Evolutionary conservation across 148 eudicot species (phyloP), one percentile per base, ranked within the genome.

Genomic region (Rhododendron molle): DNA sequence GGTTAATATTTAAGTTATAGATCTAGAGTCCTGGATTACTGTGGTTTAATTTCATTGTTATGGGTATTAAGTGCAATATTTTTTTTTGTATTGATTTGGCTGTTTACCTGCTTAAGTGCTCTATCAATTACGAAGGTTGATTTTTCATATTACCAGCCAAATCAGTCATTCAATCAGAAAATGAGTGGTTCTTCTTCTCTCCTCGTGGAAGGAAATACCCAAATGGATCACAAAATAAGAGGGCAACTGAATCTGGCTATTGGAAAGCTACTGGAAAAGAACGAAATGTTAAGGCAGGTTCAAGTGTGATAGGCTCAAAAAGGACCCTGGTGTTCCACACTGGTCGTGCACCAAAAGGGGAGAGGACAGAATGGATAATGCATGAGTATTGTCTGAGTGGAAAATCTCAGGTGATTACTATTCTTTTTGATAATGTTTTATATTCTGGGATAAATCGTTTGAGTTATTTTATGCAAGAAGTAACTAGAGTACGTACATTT

Each of bases 311-410:
- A 73, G 99, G 99, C 46, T 91, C 96, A 10, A 96, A 95, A 87
- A 92, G 98, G 87, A 96, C 97, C 23, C 88, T 96, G 78, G 99
- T 96, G 23, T 96, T 96, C 83, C 97, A 96, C 90, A 90, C 79
- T 20, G 98, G 98, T 40, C 97, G 96, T 69, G 97, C 98, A 26
- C 98, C 99, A 0, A 95, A 89, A 89, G 97, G 99, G 28, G 93
- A 94, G 86, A 92, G 99, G 52, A 96, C 99, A 8, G 95, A 94
- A 86, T 96, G 99, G 99, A 91, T 95, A 69, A 96, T 96, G 97
- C 96, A 95, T 13, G 99, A 95, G 88, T 95, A 92, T 83, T 92
- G 92, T 80, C 89, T 92, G 88, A 54, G 77, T 56, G 97, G 89
- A 72, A 92, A 87, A 80, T 74, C 89, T 81, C 94, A 95, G 97